Conservation (phyloP, 768 basidiomycete genomes). For the Suillus subluteus region DNA sequence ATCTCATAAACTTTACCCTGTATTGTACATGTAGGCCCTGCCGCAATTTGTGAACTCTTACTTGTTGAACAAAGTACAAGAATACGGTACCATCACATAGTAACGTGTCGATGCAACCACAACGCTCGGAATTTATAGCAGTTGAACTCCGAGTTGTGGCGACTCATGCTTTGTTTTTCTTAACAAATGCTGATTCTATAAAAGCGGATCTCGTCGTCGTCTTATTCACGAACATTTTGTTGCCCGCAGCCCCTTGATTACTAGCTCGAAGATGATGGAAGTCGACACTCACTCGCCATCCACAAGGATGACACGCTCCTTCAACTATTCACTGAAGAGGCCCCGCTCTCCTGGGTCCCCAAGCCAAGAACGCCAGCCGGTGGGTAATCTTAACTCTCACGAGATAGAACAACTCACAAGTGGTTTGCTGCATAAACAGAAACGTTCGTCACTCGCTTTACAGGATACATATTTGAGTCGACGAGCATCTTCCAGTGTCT, state of each 20-base stretch:
- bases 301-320: constrained; percentile 38
- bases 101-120: too few relatives aligned
- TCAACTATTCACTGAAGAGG: constrained; percentile 49
- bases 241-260: background rate
- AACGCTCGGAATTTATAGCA: background rate
- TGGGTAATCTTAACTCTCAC: constrained; percentile 33
- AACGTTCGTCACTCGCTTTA: constrained; percentile 55
- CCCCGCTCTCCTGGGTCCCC: constrained; percentile 60
- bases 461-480: constrained; percentile 31
- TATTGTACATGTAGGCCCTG: background rate
- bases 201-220: background rate
- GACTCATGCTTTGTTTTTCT: background rate
- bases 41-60: background rate
- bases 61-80: background rate
- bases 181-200: background rate
- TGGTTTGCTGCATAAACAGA: constrained; percentile 42
- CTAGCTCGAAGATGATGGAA: constrained; percentile 45
- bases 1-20: constrained; percentile 1
- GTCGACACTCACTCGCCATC: constrained; percentile 54
- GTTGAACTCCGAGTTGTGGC: background rate
- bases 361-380: constrained; percentile 57
- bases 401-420: background rate
- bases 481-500: constrained; percentile 31
- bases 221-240: background rate
- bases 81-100: background rate